These are phyloP conservation scores for Mollisia scopiformis DNA, from an alignment of 2,329 filamentous ascomycete genomes.

Conservation along the genomic window DNA sequence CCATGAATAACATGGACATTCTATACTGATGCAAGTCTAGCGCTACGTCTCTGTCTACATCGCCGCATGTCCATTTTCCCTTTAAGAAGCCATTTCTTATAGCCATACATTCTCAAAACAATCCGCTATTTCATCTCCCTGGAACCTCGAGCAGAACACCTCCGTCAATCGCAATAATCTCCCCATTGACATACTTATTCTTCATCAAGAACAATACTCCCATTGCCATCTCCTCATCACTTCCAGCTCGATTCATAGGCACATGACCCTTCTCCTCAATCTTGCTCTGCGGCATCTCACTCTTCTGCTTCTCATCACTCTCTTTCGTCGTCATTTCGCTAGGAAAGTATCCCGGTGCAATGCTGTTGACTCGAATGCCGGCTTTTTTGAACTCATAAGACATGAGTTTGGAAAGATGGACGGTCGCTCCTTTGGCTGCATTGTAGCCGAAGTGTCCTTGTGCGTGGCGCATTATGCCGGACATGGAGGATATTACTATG, in stretches of 20 bases:
- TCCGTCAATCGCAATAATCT: constrained; percentile 51
- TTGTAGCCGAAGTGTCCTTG: constrained; percentile 39
- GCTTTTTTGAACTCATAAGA: constrained; percentile 55
- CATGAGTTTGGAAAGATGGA: constrained; percentile 59
- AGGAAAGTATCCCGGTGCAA: constrained; percentile 60
- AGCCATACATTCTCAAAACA: too few relatives aligned
- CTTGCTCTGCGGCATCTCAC: constrained; percentile 50
- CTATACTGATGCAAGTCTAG: not conserved
- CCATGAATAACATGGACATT: not conserved
- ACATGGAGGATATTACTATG: constrained; percentile 34
- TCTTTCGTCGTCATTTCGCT: constrained; percentile 56
- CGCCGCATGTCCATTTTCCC: too few relatives aligned
- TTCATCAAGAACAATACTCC: constrained; percentile 54
- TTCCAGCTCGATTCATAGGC: constrained; percentile 51
- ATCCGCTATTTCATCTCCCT: constrained; percentile 16
- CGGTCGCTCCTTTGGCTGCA: constrained; percentile 50
- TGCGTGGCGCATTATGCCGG: constrained; percentile 31
- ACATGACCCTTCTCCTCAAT: constrained; percentile 55
- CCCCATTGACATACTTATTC: constrained; percentile 43
- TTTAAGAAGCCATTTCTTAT: too few relatives aligned
- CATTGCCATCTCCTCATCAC: constrained; percentile 53
- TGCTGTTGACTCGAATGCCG: constrained; percentile 58
- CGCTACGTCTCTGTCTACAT: too few relatives aligned
- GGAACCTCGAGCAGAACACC: constrained; percentile 46
- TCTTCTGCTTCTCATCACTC: constrained; percentile 53